A percentile compares a stretch with the other conserved stretches of the same genome.
Evolutionary conservation across 768 basidiomycete genomes (phyloP).

Genomic region (Russula sp.): DNA sequence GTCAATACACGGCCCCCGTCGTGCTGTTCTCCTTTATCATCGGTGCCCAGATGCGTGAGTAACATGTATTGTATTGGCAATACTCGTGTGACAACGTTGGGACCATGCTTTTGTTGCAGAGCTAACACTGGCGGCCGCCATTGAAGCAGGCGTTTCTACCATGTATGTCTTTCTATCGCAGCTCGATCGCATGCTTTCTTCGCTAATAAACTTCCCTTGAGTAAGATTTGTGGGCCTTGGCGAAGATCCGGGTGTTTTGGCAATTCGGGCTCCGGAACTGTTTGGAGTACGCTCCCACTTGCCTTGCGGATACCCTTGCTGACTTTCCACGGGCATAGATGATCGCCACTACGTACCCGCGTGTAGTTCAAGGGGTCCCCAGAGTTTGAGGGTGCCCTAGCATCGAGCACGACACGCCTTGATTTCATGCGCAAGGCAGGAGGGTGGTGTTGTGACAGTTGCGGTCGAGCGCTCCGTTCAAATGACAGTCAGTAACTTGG

Average conservation of each 20-base stretch:
- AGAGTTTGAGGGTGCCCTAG: conserved; percentile 25
- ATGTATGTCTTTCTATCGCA: conserved; percentile 43
- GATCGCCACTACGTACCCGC: conserved; percentile 62
- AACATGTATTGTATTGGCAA: not conserved
- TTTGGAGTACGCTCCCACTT: conserved; percentile 44
- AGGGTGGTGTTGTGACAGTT: conserved; percentile 7
- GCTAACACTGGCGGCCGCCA: conserved; percentile 61
- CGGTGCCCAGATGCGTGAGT: conserved; percentile 64
- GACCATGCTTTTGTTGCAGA: conserved; percentile 34
- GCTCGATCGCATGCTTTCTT: conserved; percentile 3
- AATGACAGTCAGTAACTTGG: not conserved
- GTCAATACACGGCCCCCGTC: conserved; percentile 74
- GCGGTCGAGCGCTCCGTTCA: not conserved
- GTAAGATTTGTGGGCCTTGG: conserved; percentile 74
- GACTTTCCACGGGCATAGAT: conserved; percentile 35
- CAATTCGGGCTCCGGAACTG: conserved; percentile 62
- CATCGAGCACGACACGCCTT: not conserved
- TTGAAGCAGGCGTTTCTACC: conserved; percentile 84
- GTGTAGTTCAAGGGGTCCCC: conserved; percentile 59
- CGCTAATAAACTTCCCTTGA: not conserved
- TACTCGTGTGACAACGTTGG: conserved; percentile 7
- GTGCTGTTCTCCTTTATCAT: conserved; percentile 78
- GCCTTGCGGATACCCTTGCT: conserved; percentile 3
- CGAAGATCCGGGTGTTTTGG: conserved; percentile 76
- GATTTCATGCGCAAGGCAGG: conserved; percentile 12